These are phyloP conservation scores for Penicillium capsulatum DNA, from an alignment of 2,329 filamentous ascomycete genomes.

Conservation along the genomic window DNA sequence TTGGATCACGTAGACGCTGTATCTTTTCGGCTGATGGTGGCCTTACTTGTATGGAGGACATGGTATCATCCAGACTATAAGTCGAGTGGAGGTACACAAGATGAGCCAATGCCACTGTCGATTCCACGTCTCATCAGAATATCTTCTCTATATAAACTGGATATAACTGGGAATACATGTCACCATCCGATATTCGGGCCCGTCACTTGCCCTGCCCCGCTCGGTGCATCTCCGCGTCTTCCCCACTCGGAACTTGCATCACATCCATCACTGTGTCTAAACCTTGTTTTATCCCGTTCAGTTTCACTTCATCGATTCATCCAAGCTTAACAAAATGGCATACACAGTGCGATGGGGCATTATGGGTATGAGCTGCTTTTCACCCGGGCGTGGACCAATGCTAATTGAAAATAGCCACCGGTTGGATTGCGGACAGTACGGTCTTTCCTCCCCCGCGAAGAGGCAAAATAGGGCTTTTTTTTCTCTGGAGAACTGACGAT, in stretches of 20 bases:
- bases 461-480: neutral
- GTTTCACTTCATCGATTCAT: neutral
- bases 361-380: conserved; percentile 32
- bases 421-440: conserved; percentile 41
- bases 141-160: no score
- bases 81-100: no score
- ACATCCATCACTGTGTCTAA: neutral
- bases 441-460: conserved; percentile 11
- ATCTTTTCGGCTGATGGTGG: no score
- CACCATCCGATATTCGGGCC: no score
- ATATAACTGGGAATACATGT: no score
- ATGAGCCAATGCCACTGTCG: no score
- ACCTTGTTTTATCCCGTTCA: neutral
- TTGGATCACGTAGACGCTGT: conserved; percentile 6
- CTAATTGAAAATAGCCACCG: conserved; percentile 35
- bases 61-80: no score
- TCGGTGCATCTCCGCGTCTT: conserved; percentile 22
- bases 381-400: neutral
- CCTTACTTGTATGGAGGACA: no score
- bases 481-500: neutral
- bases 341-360: conserved; percentile 44
- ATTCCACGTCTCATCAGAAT: no score
- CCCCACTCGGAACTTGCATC: conserved; percentile 6
- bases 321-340: conserved; percentile 23
- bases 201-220: conserved; percentile 19